Conservation (phyloP, 495 filamentous ascomycete genomes). For the Penicillium alfredii region DNA sequence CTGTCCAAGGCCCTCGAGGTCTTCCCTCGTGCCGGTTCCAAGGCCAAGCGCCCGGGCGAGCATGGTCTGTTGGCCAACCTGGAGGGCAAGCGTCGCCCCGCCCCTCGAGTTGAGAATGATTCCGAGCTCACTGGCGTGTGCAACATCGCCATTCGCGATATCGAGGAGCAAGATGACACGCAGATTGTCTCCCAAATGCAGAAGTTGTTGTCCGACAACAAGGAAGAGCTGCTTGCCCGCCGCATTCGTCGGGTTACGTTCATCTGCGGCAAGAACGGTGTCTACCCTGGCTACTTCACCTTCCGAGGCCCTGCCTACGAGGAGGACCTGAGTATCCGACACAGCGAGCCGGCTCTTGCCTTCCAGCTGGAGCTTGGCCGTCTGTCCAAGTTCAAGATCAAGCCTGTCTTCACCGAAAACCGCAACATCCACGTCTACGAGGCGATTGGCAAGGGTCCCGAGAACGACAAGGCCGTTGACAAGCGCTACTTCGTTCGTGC, state of each 20-base stretch:
- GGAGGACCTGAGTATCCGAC: conserved; percentile 93
- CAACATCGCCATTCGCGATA: conserved; percentile 88
- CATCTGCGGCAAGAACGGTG: conserved; percentile 91
- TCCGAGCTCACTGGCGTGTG: conserved; percentile 83
- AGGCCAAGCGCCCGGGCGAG: conserved; percentile 31
- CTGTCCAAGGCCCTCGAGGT: conserved; percentile 75
- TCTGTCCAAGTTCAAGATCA: conserved; percentile 94
- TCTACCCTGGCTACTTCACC: conserved; percentile 95
- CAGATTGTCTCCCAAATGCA: conserved; percentile 72
- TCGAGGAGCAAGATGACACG: conserved; percentile 77
- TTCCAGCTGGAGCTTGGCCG: conserved; percentile 96
- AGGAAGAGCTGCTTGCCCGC: conserved; percentile 73
- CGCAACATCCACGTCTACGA: conserved; percentile 98
- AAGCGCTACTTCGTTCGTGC: conserved; percentile 98
- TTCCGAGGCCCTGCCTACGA: conserved; percentile 88
- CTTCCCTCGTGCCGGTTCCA: conserved; percentile 55
- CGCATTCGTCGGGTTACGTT: conserved; percentile 88
- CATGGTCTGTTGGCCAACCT: conserved; percentile 65
- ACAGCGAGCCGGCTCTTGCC: conserved; percentile 90
- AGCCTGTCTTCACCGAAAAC: conserved; percentile 97
- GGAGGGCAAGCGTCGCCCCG: conserved; percentile 61
- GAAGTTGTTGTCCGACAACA: conserved; percentile 69
- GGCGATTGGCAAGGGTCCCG: conserved; percentile 85
- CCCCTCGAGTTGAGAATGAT: conserved; percentile 45
- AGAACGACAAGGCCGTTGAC: conserved; percentile 65